Conservation (phyloP, 2,329 filamentous ascomycete genomes). For the Exserohilum turcica region DNA sequence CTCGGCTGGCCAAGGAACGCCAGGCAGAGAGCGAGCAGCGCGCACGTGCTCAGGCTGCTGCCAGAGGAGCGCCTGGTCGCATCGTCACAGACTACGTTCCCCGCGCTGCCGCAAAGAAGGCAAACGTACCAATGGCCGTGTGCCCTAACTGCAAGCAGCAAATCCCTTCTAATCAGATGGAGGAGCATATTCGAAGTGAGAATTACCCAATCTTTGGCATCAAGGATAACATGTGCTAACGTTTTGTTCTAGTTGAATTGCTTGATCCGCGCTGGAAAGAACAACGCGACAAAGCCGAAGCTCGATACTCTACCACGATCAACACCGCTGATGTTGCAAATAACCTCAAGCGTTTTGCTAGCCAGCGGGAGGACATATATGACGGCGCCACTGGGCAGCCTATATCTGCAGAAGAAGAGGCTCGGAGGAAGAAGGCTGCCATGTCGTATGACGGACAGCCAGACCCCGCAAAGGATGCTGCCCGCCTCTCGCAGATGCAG, state of each 20-base stretch:
- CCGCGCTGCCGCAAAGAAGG: constrained; percentile 73
- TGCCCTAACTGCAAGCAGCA: constrained; percentile 94
- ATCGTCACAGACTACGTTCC: constrained; percentile 94
- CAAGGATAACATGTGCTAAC: constrained; percentile 43
- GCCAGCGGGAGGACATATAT: constrained; percentile 85
- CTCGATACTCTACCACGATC: constrained; percentile 83
- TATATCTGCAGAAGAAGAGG: constrained; percentile 73
- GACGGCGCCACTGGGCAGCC: constrained; percentile 72
- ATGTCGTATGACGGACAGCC: constrained; percentile 68
- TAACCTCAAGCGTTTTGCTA: constrained; percentile 93
- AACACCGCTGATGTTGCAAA: constrained; percentile 86
- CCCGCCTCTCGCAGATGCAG: constrained; percentile 59
- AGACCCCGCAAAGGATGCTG: constrained; percentile 62
- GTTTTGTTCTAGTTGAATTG: constrained; percentile 69
- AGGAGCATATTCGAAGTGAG: constrained; percentile 87
- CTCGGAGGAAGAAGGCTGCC: constrained; percentile 76
- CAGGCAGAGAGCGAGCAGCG: constrained; percentile 63
- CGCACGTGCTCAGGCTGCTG: constrained; percentile 78
- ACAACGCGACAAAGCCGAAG: constrained; percentile 86
- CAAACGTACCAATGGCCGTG: constrained; percentile 69
- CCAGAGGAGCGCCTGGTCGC: constrained; percentile 70
- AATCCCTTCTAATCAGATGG: constrained; percentile 84
- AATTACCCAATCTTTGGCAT: not conserved
- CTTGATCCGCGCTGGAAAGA: constrained; percentile 96
- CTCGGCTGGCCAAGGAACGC: constrained; percentile 45